Percentiles rank a stretch among this genome's conserved stretches.
Conservation (phyloP, 1,139 yeast genomes). For the Zygosaccharomyces sapae region DNA sequence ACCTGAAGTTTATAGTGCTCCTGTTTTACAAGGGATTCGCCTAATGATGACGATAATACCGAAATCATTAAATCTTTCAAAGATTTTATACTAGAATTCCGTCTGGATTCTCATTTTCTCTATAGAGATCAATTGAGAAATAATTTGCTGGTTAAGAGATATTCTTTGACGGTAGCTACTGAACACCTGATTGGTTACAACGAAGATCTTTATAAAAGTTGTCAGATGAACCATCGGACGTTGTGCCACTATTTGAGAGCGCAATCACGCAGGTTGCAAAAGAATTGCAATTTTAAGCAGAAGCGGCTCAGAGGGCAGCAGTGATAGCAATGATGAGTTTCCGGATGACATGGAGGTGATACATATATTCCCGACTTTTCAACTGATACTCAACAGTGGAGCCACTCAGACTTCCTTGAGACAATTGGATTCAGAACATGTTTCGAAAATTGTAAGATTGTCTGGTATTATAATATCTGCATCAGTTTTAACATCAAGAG, state of each 20-base stretch:
- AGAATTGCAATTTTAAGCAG: conserved; percentile 61
- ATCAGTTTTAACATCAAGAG: conserved; percentile 83
- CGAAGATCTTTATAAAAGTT: conserved; percentile 80
- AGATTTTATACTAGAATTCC: conserved; percentile 76
- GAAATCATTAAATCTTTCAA: conserved; percentile 79
- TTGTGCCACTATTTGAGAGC: conserved; percentile 81
- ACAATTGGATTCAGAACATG: conserved; percentile 80
- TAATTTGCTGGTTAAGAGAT: conserved; percentile 73
- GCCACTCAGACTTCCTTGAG: conserved; percentile 74
- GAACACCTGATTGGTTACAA: conserved; percentile 85
- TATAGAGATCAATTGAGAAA: conserved; percentile 92
- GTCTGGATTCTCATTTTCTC: conserved; percentile 74
- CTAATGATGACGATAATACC: conserved; percentile 56
- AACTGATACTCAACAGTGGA: conserved; percentile 69
- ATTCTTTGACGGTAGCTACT: conserved; percentile 67
- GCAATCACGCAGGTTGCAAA: conserved; percentile 91
- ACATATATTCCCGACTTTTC: conserved; percentile 70
- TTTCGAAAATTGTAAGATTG: conserved; percentile 82
- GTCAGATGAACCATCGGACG: conserved; percentile 81
- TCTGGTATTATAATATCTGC: conserved; percentile 94
- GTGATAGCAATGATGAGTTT: conserved; percentile 42
- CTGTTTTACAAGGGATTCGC: conserved; percentile 75
- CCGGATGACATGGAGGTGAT: conserved; percentile 40
- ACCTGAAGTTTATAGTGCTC: conserved; percentile 76
- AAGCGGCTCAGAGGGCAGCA: conserved; percentile 29